Conservation (phyloP, 345 rosid species). For the Acer yangbiense region DNA sequence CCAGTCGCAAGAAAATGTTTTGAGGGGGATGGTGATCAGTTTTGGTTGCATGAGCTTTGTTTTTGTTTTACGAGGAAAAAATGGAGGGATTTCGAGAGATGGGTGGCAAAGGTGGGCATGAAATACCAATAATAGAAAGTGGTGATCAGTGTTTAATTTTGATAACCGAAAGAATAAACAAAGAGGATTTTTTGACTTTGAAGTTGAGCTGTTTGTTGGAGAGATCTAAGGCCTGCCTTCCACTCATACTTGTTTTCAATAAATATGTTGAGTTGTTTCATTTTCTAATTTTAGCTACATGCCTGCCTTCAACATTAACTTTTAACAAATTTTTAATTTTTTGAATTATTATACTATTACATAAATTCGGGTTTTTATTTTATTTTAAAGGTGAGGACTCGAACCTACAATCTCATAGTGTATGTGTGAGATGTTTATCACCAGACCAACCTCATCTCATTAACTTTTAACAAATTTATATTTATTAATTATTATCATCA, state of each 20-base stretch:
- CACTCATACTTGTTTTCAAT: background rate
- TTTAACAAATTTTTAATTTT: background rate
- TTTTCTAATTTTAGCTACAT: background rate
- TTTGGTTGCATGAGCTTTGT: slow-evolving; percentile 7
- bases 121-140: slow-evolving; percentile 42
- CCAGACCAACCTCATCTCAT: no score
- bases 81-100: slow-evolving; percentile 10
- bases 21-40: background rate
- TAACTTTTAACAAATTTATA: no score
- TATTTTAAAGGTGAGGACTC: no score
- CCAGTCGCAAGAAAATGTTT: slow-evolving; percentile 11
- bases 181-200: background rate
- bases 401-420: no score
- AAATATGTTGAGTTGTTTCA: background rate
- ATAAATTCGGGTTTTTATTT: no score
- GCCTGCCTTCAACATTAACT: background rate
- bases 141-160: background rate
- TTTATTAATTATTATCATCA: no score
- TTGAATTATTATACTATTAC: no score
- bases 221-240: slow-evolving; percentile 27
- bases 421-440: no score
- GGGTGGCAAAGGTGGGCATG: slow-evolving; percentile 14
- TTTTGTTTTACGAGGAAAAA: slow-evolving; percentile 4
- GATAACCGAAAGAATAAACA: background rate
- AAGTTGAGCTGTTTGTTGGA: slow-evolving; percentile 17